phyloP scores from a whole-genome alignment of 495 filamentous ascomycete genomes.

The Jackrogersella minutella region DNA sequence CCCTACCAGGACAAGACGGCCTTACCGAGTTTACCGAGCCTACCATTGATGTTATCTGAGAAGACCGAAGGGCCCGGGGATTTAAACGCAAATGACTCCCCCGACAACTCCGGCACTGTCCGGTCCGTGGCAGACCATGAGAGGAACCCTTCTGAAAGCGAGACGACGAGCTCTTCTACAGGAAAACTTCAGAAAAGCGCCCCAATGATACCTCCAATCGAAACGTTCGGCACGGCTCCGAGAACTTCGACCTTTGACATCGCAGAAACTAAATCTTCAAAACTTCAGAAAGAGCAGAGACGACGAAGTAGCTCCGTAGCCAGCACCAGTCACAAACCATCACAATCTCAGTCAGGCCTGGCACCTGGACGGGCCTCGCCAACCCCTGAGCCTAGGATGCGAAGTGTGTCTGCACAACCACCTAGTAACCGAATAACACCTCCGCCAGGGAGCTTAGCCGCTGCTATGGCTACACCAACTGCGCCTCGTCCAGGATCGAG shows the following conservation, averaged over 20 bases:
- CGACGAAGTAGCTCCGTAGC: slow-evolving; percentile 42
- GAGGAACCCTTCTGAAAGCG: slow-evolving; percentile 20
- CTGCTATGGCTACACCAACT: slow-evolving; percentile 14
- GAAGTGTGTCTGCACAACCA: slow-evolving; percentile 54
- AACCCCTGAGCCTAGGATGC: slow-evolving; percentile 36
- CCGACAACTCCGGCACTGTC: slow-evolving; percentile 9
- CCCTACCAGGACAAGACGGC: slow-evolving; percentile 23
- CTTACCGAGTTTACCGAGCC: slow-evolving; percentile 33
- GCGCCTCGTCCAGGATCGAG: slow-evolving; percentile 42
- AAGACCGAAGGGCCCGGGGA: background rate
- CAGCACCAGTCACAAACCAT: slow-evolving; percentile 21
- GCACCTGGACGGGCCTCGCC: slow-evolving; percentile 40
- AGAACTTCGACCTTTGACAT: slow-evolving; percentile 34
- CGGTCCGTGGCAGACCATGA: slow-evolving; percentile 8
- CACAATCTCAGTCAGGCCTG: slow-evolving; percentile 22
- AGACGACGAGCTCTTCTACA: background rate
- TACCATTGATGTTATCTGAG: slow-evolving; percentile 15
- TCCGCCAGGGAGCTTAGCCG: slow-evolving; percentile 39
- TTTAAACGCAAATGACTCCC: slow-evolving; percentile 5
- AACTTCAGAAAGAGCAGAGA: slow-evolving; percentile 41
- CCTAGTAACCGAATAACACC: slow-evolving; percentile 25
- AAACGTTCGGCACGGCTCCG: slow-evolving; percentile 23
- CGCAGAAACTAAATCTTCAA: slow-evolving; percentile 37
- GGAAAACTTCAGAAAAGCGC: slow-evolving; percentile 36
- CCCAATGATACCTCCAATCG: slow-evolving; percentile 15